phyloP scores from a whole-genome alignment of 495 filamentous ascomycete genomes.

The Penicillium angulare region DNA sequence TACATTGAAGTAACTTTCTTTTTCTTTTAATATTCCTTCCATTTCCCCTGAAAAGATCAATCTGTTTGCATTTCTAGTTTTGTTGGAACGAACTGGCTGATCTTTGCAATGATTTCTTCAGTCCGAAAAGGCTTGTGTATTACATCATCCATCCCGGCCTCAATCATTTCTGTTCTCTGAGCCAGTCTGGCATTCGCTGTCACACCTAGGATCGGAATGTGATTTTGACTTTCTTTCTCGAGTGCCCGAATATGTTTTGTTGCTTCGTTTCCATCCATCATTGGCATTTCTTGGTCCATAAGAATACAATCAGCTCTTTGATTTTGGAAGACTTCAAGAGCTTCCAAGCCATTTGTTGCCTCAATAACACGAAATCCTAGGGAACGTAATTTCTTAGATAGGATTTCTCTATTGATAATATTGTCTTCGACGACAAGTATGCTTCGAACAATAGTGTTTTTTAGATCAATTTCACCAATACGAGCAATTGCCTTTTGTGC shows the following conservation, averaged over 20 bases:
- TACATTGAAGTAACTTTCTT: too few species aligned
- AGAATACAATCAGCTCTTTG: constrained; percentile 56
- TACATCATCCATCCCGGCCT: constrained; percentile 76
- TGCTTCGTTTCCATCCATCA: constrained; percentile 76
- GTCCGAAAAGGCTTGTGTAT: constrained; percentile 81
- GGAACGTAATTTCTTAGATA: constrained; percentile 61
- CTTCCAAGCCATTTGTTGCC: constrained; percentile 74
- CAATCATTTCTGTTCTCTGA: constrained; percentile 62
- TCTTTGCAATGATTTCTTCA: constrained; percentile 67
- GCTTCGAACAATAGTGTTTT: constrained; percentile 7
- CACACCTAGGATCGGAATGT: constrained; percentile 74
- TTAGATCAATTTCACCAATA: too few species aligned
- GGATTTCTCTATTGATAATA: constrained; percentile 69
- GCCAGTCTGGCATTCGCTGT: constrained; percentile 71
- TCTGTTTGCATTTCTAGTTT: too few species aligned
- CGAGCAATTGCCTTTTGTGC: background rate
- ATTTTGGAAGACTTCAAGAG: constrained; percentile 50
- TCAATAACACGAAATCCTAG: constrained; percentile 63
- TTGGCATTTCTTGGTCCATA: constrained; percentile 85
- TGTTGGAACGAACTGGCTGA: too few species aligned
- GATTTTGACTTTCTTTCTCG: constrained; percentile 50
- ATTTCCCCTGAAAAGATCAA: too few species aligned
- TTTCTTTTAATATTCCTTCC: too few species aligned
- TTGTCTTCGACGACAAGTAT: constrained; percentile 84
- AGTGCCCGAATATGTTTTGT: constrained; percentile 65